These are phyloP conservation scores for Phytophthora rubi DNA, from an alignment of 352 stramenopile genomes.

Conservation along the genomic window DNA sequence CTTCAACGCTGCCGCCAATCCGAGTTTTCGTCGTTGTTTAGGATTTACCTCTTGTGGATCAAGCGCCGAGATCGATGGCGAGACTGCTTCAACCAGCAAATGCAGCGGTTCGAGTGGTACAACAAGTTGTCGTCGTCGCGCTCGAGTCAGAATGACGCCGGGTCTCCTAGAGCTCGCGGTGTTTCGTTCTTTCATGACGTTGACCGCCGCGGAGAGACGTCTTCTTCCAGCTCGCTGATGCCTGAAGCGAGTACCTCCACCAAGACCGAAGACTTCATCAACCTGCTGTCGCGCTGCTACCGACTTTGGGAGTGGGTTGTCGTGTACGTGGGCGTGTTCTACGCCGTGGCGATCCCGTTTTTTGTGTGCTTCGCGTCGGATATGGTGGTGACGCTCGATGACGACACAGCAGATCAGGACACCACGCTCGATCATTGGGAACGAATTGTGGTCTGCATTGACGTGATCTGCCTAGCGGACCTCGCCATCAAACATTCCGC, in stretches of 20 bases:
- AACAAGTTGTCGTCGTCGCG: conserved; percentile 12
- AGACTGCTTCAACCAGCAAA: conserved; percentile 8
- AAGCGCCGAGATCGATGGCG: conserved; percentile 27
- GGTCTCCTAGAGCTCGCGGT: neutral
- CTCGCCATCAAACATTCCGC: conserved; percentile 60
- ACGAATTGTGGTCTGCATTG: conserved; percentile 45
- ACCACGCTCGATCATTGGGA: conserved; percentile 37
- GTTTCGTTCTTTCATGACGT: conserved; percentile 20
- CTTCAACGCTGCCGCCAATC: conserved; percentile 57
- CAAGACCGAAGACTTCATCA: conserved; percentile 61
- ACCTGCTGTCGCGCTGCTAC: conserved; percentile 52
- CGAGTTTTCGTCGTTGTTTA: conserved; percentile 65
- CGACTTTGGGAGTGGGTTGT: conserved; percentile 64
- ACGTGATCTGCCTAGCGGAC: conserved; percentile 63
- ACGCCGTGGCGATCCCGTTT: conserved; percentile 64
- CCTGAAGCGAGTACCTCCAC: conserved; percentile 12
- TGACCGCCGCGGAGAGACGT: neutral
- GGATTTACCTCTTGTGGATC: conserved; percentile 53
- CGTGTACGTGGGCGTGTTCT: conserved; percentile 58
- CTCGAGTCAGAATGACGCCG: neutral
- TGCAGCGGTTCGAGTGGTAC: conserved; percentile 14
- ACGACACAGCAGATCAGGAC: conserved; percentile 15
- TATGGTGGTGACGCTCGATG: conserved; percentile 18
- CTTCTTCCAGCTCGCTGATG: conserved; percentile 14
- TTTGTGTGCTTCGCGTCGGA: conserved; percentile 66